Evolutionary conservation across 192 early-diverging fungal genomes (phyloP).

Genomic region (Coemansia sp.): DNA sequence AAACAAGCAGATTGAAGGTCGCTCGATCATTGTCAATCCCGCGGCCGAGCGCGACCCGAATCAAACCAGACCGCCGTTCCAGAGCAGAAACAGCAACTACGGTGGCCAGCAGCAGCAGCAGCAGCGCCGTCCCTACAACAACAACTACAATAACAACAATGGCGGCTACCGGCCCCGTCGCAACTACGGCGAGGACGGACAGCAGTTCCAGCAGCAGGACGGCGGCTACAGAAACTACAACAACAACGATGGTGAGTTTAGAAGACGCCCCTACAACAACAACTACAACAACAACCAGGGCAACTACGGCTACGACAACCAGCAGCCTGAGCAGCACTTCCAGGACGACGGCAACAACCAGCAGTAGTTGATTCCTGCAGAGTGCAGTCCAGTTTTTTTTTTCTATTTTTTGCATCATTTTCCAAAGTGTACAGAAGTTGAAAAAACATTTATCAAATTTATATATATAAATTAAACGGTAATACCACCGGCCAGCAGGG

Average conservation of each 20-base stretch:
- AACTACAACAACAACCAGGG: constrained; percentile 11
- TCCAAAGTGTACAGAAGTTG: constrained; percentile 3
- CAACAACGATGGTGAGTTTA: constrained; percentile 30
- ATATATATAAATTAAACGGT: not conserved
- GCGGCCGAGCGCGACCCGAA: constrained; percentile 57
- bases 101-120: constrained; percentile 50
- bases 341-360: constrained; percentile 9
- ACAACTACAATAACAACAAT: constrained; percentile 8
- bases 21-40: constrained; percentile 75
- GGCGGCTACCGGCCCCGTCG: constrained; percentile 5
- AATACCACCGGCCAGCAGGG: constrained; percentile 11
- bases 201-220: constrained; percentile 5
- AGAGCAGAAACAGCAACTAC: constrained; percentile 21
- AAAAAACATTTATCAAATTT: not conserved
- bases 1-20: constrained; percentile 75
- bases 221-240: constrained; percentile 28
- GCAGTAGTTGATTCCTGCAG: not conserved
- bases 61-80: constrained; percentile 12
- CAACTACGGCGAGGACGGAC: constrained; percentile 12
- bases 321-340: constrained; percentile 5
- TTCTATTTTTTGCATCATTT: constrained; percentile 7
- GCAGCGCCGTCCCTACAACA: constrained; percentile 39
- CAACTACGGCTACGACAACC: constrained; percentile 13
- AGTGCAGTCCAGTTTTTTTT: constrained; percentile 4
- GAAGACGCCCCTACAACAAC: constrained; percentile 5